A percentile compares a stretch with the other conserved stretches of the same genome.
phyloP scores from a whole-genome alignment of 2,329 filamentous ascomycete genomes.

The Colletotrichum limetticola region DNA sequence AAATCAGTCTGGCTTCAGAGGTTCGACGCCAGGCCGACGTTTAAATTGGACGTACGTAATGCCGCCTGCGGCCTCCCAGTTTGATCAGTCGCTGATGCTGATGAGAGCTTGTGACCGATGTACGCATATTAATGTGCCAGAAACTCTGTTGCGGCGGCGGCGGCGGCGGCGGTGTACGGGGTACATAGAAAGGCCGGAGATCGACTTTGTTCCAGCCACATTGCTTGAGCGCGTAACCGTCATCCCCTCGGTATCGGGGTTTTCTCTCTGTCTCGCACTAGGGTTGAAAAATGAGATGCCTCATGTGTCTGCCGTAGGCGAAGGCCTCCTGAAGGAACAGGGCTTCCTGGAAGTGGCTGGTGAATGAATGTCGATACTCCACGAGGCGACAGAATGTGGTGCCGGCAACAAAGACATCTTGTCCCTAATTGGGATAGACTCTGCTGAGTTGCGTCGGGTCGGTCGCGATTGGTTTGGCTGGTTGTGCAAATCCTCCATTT shows the following conservation, averaged over 20 bases:
- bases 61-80: slow-evolving; percentile 3
- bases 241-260: background rate
- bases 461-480: background rate
- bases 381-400: slow-evolving; percentile 10
- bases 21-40: slow-evolving; percentile 19
- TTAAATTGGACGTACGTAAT: slow-evolving; percentile 29
- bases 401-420: slow-evolving; percentile 13
- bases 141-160: background rate
- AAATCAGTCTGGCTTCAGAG: background rate
- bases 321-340: background rate
- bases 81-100: slow-evolving; percentile 18
- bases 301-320: background rate
- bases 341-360: slow-evolving; percentile 10
- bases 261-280: background rate
- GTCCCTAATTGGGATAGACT: background rate
- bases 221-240: background rate
- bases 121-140: background rate
- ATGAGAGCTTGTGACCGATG: slow-evolving; percentile 11
- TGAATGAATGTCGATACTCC: background rate
- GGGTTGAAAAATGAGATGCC: background rate
- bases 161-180: background rate
- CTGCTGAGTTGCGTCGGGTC: background rate
- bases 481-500: background rate
- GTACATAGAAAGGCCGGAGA: background rate
- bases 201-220: background rate